phyloP scores from a whole-genome alignment of 1,139 yeast genomes.

The Tardiomyces depauwii region DNA sequence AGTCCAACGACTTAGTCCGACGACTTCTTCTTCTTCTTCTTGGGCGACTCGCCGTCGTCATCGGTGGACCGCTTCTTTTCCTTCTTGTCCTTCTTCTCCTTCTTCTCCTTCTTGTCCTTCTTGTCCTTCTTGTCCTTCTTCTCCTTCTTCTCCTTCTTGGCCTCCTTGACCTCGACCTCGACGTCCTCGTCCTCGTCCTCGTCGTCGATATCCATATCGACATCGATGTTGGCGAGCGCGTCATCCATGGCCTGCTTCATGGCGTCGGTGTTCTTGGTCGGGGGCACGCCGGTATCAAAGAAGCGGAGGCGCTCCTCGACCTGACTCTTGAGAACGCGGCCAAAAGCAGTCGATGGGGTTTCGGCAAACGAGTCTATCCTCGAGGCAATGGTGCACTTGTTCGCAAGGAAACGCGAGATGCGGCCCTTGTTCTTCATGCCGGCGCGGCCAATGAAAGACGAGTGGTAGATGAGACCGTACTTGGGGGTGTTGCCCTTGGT shows the following conservation, averaged over 20 bases:
- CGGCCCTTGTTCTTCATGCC: conserved; percentile 97
- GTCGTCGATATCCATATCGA: conserved; percentile 39
- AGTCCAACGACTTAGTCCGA: no score
- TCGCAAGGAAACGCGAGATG: conserved; percentile 95
- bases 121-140: conserved; percentile 30
- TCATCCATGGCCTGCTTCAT: conserved; percentile 81
- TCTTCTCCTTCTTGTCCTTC: conserved; percentile 34
- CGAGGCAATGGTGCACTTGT: conserved; percentile 97
- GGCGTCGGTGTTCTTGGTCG: conserved; percentile 93
- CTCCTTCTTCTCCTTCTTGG: conserved; percentile 27
- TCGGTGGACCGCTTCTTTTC: conserved; percentile 19
- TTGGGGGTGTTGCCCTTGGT: conserved; percentile 98
- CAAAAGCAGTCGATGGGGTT: conserved; percentile 56
- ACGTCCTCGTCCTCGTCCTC: conserved; percentile 32
- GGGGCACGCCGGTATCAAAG: conserved; percentile 93
- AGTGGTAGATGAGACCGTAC: conserved; percentile 94
- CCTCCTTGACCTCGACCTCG: conserved; percentile 38
- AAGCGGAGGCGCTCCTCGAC: conserved; percentile 96
- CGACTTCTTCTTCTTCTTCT: conserved; percentile 20
- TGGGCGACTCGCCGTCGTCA: conserved; percentile 18
- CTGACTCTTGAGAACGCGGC: conserved; percentile 84
- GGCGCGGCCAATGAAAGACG: conserved; percentile 94
- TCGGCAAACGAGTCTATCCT: conserved; percentile 88
- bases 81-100: conserved; percentile 38
- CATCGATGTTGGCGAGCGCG: conserved; percentile 39